Base-by-base conservation (phyloP, 768 basidiomycete species). In the Botryobasidium botryosum region DNA sequence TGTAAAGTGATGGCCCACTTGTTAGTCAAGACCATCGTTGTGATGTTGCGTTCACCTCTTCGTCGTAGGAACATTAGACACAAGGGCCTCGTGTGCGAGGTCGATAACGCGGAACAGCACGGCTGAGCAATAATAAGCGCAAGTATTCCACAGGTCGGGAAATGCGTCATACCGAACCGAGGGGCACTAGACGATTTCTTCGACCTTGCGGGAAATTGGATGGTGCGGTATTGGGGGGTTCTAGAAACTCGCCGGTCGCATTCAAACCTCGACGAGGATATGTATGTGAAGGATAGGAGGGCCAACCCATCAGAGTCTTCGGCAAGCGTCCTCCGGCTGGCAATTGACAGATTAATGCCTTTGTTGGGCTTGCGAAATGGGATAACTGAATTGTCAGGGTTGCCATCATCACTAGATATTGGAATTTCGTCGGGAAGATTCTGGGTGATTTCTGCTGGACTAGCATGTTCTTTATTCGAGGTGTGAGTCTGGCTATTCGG, bases 21-120 rank as follows among this genome's bases (percentile, higher is more conserved):
- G 28, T 18, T 2, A 18, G 23, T 7, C n/a, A 15, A 33, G 50
- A 39, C 6, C 31, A 36, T 35, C 51, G 31, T 37, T 44, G 3
- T 20, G 24, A 21, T 23, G n/a, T 23, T 51, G 48, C 18, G 7
- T n/a, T 50, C 50, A 75, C 77, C 79, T 62, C 62, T 83, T 82
- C 12, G 80, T 82, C 6, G 66, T 58, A 1, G 81, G 71, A 10
- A 74, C 58, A 13, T 63, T 66, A 17, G 65, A 62, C 1, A 67
- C 46, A 4, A 83, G 57, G 1, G 78, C 78, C 51, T 77, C 77
- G 52, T 87, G 79, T n/a, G 74, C 68, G 37, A 75, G 57, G 50
- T 83, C 73, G 38, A 81, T 61, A 3, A 83, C 68, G 23, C 65
- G 68, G 51, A 85, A 67, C 6, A 86, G 56, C 53, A 77, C 79